Conservation (phyloP, 345 rosid species). For the Mercurialis annua region DNA sequence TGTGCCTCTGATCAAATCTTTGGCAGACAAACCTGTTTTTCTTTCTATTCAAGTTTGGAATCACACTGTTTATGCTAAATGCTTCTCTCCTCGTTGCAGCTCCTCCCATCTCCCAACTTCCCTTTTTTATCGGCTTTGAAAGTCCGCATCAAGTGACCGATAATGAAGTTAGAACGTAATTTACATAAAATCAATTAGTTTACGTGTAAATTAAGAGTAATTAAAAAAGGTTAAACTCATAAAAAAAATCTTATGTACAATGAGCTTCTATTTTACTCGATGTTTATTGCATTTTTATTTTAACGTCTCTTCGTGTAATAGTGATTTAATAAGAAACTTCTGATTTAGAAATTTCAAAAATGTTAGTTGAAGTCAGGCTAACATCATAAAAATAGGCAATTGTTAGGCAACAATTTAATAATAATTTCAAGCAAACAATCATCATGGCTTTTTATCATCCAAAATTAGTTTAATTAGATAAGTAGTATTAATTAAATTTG, state of each 20-base stretch:
- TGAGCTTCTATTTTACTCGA: no score
- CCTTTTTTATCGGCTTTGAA: constrained; percentile 8
- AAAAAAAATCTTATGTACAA: no score
- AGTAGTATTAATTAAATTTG: background rate
- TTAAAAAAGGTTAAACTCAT: no score
- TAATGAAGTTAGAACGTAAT: no score
- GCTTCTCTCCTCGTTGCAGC: constrained; percentile 22
- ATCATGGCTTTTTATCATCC: background rate
- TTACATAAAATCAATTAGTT: no score
- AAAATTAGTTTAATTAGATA: background rate
- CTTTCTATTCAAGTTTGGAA: constrained; percentile 43
- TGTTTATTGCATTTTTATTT: no score
- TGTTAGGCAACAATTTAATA: no score
- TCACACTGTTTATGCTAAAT: constrained; percentile 26
- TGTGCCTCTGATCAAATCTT: constrained; percentile 21
- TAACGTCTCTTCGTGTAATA: no score
- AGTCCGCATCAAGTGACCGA: no score
- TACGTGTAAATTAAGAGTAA: no score
- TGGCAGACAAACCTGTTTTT: constrained; percentile 34
- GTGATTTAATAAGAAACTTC: no score
- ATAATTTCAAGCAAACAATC: constrained; percentile 4
- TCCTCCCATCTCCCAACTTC: constrained; percentile 16
- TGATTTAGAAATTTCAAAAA: no score
- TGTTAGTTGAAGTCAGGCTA: background rate
- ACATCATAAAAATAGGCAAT: background rate